These are phyloP conservation scores for Ceratocystis cacaofunesta DNA, from an alignment of 2,329 filamentous ascomycete species.

Conservation along the genomic window DNA sequence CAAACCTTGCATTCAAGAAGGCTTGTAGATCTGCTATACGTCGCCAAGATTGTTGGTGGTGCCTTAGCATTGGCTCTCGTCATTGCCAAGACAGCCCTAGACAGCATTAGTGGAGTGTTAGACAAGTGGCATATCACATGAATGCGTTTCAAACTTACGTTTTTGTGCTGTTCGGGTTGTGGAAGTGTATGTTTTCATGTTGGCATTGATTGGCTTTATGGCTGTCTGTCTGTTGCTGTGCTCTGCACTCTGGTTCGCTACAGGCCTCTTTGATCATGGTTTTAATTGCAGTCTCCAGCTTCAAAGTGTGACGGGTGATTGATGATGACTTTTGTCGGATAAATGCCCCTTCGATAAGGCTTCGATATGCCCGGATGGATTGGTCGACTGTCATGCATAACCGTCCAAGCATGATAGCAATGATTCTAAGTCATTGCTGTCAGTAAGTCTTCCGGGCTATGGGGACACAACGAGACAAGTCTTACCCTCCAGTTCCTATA, in stretches of 20 bases:
- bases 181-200: neutral
- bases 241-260: neutral
- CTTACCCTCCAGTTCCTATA: constrained; percentile 22
- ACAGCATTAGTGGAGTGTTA: too few species aligned
- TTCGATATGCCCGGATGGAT: neutral
- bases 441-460: too few species aligned
- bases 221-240: neutral
- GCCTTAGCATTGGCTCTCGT: too few species aligned
- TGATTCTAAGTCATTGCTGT: neutral
- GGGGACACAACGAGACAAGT: neutral
- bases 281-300: neutral
- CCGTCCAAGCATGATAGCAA: neutral
- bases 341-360: neutral
- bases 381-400: neutral
- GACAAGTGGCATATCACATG: too few species aligned
- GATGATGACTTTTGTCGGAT: neutral
- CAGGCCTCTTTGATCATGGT: neutral
- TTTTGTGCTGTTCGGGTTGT: too few species aligned
- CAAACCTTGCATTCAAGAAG: too few species aligned
- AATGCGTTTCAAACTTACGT: too few species aligned
- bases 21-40: too few species aligned
- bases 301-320: neutral
- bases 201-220: neutral
- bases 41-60: too few species aligned
- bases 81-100: too few species aligned